These are phyloP conservation scores for Moniliella sp. DNA, from an alignment of 1,284 basidiomycete species.

Conservation along the genomic window DNA sequence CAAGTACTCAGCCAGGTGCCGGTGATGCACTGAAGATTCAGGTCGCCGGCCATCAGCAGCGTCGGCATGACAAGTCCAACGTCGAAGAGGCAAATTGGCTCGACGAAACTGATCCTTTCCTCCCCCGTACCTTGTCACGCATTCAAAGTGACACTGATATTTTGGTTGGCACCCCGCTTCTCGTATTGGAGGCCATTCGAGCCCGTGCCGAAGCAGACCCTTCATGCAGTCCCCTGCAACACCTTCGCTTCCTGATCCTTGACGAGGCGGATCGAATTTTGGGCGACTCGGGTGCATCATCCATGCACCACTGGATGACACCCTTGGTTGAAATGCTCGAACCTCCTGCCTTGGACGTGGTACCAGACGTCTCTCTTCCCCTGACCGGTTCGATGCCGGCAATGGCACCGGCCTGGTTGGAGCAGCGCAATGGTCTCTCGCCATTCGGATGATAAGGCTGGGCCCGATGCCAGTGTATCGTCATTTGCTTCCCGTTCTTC, in stretches of 20 bases:
- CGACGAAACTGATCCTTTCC: not conserved
- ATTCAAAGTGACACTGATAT: conserved; percentile 52
- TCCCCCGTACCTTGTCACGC: not conserved
- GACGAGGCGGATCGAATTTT: conserved; percentile 91
- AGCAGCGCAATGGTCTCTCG: too few species aligned
- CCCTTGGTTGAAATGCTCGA: conserved; percentile 9
- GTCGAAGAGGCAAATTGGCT: not conserved
- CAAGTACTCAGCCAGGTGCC: conserved; percentile 57
- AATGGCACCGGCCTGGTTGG: not conserved
- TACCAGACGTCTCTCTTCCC: not conserved
- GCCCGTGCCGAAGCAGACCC: conserved; percentile 41
- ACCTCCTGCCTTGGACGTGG: conserved; percentile 1
- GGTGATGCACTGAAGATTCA: conserved; percentile 54
- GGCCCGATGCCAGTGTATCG: not conserved
- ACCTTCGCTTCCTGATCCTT: conserved; percentile 81
- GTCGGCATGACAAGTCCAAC: not conserved
- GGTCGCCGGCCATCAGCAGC: not conserved
- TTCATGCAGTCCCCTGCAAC: conserved; percentile 65
- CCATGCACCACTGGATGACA: conserved; percentile 89
- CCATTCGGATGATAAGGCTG: too few species aligned
- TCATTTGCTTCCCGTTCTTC: not conserved
- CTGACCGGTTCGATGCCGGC: conserved; percentile 2
- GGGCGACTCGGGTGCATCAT: conserved; percentile 63
- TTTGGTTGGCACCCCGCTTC: conserved; percentile 85
- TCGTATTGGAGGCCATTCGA: conserved; percentile 74